Percentiles rank a stretch among this genome's conserved stretches.
These are phyloP conservation scores for Ampelocalamus luodianensis DNA, from an alignment of 176 grass and related monocot species.

Conservation along the genomic window DNA sequence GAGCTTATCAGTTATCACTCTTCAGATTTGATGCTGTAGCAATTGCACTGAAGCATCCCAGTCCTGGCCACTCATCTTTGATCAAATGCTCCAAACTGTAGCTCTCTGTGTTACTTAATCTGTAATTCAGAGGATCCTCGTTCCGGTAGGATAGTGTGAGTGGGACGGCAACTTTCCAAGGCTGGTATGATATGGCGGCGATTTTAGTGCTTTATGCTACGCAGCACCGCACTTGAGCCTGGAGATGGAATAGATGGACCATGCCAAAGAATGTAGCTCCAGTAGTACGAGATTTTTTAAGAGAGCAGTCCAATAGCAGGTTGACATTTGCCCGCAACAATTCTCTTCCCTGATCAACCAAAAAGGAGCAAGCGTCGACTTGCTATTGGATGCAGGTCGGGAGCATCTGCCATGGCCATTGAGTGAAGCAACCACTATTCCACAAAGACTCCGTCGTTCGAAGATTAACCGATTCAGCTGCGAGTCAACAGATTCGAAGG, in stretches of 20 bases:
- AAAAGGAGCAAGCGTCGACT: not conserved
- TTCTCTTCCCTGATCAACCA: not conserved
- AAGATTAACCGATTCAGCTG: too few relatives aligned
- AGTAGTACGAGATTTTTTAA: not conserved
- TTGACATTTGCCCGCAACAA: not conserved
- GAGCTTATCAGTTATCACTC: too few relatives aligned
- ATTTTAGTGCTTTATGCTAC: not conserved
- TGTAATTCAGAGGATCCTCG: not conserved
- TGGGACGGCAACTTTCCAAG: not conserved
- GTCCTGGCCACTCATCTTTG: too few relatives aligned
- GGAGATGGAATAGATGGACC: not conserved
- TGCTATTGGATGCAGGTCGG: not conserved
- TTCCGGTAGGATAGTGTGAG: conserved; percentile 19
- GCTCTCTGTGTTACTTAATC: too few relatives aligned
- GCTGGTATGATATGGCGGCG: not conserved
- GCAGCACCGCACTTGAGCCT: not conserved
- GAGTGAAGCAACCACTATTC: not conserved
- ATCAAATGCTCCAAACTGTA: too few relatives aligned
- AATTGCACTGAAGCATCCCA: too few relatives aligned
- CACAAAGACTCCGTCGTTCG: too few relatives aligned
- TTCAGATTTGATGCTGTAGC: too few relatives aligned
- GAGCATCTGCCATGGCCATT: not conserved
- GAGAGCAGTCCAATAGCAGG: conserved; percentile 13
- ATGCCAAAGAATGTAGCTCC: not conserved
- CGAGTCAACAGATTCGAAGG: not conserved